A percentile compares a stretch with the other conserved stretches of the same genome.
These are phyloP conservation scores for Tympanopsis confertula DNA, from an alignment of 2,329 filamentous ascomycete species.

Conservation along the genomic window DNA sequence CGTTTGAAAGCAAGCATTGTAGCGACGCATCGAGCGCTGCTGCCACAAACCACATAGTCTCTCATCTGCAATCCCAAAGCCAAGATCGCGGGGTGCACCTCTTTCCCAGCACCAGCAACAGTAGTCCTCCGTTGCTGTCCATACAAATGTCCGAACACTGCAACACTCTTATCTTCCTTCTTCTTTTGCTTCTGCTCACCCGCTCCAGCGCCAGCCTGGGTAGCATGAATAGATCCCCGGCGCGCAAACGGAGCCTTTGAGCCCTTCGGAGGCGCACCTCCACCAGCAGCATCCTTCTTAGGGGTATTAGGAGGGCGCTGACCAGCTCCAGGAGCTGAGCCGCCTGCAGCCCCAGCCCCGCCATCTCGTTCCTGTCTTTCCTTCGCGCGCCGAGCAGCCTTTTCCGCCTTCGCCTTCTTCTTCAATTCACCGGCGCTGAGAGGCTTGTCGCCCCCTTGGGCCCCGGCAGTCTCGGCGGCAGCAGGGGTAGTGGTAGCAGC, in stretches of 20 bases:
- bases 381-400: conserved; percentile 45
- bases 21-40: conserved; percentile 52
- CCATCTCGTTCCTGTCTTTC: conserved; percentile 28
- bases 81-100: conserved; percentile 53
- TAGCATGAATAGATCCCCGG: neutral
- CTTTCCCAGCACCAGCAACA: conserved; percentile 43
- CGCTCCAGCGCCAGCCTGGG: conserved; percentile 2
- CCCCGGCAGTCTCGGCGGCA: neutral
- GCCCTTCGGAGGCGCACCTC: too few species aligned
- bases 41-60: conserved; percentile 54
- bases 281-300: conserved; percentile 3
- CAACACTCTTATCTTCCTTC: conserved; percentile 7
- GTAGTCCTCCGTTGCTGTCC: conserved; percentile 32
- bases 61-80: conserved; percentile 53
- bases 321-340: conserved; percentile 13
- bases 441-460: conserved; percentile 14
- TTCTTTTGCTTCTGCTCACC: conserved; percentile 2
- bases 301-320: conserved; percentile 5
- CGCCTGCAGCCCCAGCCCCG: conserved; percentile 10
- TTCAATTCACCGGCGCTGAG: conserved; percentile 46
- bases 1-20: conserved; percentile 55
- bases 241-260: too few species aligned
- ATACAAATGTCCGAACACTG: conserved; percentile 16
- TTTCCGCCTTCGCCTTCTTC: conserved; percentile 54
- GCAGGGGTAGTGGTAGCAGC: neutral